Base-by-base conservation (phyloP, 495 filamentous ascomycete genomes). In the Hypoxylon rickii region DNA sequence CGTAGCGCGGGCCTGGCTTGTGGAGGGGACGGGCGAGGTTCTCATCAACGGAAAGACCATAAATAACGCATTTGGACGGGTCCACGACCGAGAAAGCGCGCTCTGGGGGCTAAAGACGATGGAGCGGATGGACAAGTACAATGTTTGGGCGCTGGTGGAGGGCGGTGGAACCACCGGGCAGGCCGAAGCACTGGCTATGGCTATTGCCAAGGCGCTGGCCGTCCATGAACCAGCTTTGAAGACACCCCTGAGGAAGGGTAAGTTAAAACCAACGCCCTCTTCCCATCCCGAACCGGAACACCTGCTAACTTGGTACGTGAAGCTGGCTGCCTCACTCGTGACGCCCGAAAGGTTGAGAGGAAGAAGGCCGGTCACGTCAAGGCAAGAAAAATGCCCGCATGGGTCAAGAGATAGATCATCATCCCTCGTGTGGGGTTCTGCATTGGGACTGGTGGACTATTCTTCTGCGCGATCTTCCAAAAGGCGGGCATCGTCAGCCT, bases 351-450 rank as follows among this genome's bases (percentile, higher is more conserved):
- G 45, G 95, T 97, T 54, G 94, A 99, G 76, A 91, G 94, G 65
- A 99, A 99, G 87, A 99, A 99, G 84, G 83, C 91, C 18, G 94
- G 94, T 61, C 87, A 89, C 60, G 70, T 96, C 71, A 97, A 97
- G 79, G 93, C 94, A 34, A 87, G 94, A 74, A 99, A 99, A 83
- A 94, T 90, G 86, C 95, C 92, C 48, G 80, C 95, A 58, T 99
- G 94, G 94, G 93, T 97, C 77, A 97, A 97, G 84, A 79, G 85
- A 76, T 88, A 85, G 63, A 47, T 42, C 26, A 41, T 15, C 19
- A 10, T 22, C 33, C 15, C n/a, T n/a, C n/a, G 7, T 45, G 24
- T 32, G 17, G 34, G 16, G 21, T 45, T 45, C 18, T 16, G 21
- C 45, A 51, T 40, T 47, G 32, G 6, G 13, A 20, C 20, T 24